phyloP scores from a whole-genome alignment of 2,329 filamentous ascomycete genomes.

The Aspergillus viridinutans region DNA sequence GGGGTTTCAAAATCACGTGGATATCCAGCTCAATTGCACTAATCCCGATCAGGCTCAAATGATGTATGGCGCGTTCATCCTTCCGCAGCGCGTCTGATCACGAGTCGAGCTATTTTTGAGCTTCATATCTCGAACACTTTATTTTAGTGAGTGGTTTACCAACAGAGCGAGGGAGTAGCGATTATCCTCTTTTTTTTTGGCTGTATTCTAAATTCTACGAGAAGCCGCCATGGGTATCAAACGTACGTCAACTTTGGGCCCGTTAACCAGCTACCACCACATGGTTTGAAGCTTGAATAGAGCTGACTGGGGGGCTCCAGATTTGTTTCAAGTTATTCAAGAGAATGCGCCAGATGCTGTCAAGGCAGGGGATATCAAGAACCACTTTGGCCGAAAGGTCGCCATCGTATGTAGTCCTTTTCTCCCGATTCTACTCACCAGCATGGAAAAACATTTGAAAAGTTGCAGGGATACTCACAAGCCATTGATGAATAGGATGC shows the following conservation, averaged over 20 bases:
- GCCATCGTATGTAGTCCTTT: conserved; percentile 68
- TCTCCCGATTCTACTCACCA: neutral
- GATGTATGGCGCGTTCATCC: conserved; percentile 14
- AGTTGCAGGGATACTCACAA: conserved; percentile 8
- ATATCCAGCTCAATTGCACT: neutral
- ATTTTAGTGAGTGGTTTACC: neutral
- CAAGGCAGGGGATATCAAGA: conserved; percentile 97
- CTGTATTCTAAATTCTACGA: neutral
- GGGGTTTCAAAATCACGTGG: conserved; percentile 16
- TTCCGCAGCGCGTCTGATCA: conserved; percentile 13
- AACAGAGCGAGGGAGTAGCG: neutral
- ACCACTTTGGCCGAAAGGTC: conserved; percentile 96
- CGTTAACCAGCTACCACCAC: conserved; percentile 56
- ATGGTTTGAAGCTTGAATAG: conserved; percentile 23
- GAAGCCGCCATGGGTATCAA: conserved; percentile 47
- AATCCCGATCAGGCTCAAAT: conserved; percentile 17
- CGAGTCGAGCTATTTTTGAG: conserved; percentile 1
- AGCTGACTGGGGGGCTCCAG: conserved; percentile 31
- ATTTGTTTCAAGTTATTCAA: conserved; percentile 75
- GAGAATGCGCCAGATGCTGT: conserved; percentile 93
- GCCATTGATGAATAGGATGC: conserved; percentile 48
- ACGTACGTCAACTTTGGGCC: conserved; percentile 32
- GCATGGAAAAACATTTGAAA: neutral
- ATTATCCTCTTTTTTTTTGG: neutral
- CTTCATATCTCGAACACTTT: neutral